Percentiles rank a stretch among this genome's conserved stretches.
phyloP scores from a whole-genome alignment of 2,329 filamentous ascomycete species.

The Trichoderma brevicompactum region DNA sequence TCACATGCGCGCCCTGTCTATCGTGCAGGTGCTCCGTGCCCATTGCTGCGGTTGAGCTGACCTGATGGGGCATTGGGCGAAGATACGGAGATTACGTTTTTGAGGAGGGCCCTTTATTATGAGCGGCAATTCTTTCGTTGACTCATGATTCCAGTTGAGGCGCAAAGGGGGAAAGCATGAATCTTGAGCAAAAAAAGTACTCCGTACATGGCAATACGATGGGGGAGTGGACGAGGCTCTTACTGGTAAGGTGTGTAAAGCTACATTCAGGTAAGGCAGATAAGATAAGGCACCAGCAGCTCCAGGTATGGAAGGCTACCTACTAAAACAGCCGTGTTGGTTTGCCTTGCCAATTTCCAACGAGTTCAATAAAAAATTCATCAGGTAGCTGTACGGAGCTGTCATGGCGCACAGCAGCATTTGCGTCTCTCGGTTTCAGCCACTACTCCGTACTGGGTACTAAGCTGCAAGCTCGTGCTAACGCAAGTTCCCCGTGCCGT shows the following conservation, averaged over 20 bases:
- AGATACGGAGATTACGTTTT: too few species aligned
- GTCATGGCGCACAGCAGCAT: too few species aligned
- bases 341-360: neutral
- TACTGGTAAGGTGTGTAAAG: too few species aligned
- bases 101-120: too few species aligned
- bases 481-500: slow-evolving; percentile 24
- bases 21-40: slow-evolving; percentile 2
- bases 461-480: neutral
- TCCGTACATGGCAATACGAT: too few species aligned
- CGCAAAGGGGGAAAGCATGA: neutral
- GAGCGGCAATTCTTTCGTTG: too few species aligned
- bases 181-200: too few species aligned
- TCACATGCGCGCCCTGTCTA: slow-evolving; percentile 21
- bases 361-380: neutral
- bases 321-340: neutral
- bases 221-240: too few species aligned
- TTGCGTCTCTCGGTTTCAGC: too few species aligned
- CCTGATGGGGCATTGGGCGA: too few species aligned
- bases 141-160: neutral
- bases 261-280: neutral
- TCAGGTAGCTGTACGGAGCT: neutral
- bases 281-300: slow-evolving; percentile 6
- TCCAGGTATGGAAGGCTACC: too few species aligned
- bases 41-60: neutral
- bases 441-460: neutral